A percentile compares a stretch with the other conserved stretches of the same genome.
Conservation (phyloP, 306 rosid genomes). For the Sophora flavescens region DNA sequence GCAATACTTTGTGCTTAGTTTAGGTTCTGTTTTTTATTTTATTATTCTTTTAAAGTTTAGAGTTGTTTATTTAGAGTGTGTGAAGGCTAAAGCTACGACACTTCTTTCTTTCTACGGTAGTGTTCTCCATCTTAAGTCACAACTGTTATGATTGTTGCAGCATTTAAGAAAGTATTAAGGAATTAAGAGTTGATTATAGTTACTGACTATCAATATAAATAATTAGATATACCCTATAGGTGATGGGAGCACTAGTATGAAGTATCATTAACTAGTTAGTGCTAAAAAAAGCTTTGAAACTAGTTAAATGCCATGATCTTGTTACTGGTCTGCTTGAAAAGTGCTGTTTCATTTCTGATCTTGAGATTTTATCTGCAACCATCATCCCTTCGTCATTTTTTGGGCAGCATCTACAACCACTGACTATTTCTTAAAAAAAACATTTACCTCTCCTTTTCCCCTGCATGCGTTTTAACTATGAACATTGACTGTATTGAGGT, state of each 20-base stretch:
- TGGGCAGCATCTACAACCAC: no score
- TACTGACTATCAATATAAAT: conserved; percentile 18
- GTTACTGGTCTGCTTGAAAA: background rate
- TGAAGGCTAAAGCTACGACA: background rate
- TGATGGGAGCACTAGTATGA: conserved; percentile 28
- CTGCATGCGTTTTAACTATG: no score
- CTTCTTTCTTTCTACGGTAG: background rate
- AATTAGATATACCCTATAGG: background rate
- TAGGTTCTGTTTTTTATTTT: background rate
- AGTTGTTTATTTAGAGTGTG: conserved; percentile 1
- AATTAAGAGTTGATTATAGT: background rate
- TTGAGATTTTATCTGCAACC: conserved; percentile 2
- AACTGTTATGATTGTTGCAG: conserved; percentile 2
- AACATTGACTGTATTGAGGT: no score
- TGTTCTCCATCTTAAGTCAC: conserved; percentile 14
- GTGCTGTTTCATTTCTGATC: background rate
- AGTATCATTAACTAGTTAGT: background rate
- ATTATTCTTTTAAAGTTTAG: background rate
- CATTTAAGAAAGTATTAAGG: background rate
- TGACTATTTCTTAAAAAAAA: no score
- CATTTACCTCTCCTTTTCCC: no score
- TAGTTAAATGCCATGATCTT: background rate
- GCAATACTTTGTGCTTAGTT: background rate
- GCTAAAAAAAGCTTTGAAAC: background rate
- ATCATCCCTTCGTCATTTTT: background rate